These are phyloP conservation scores for Fusarium beomiforme DNA, from an alignment of 2,329 filamentous ascomycete genomes.

Conservation along the genomic window DNA sequence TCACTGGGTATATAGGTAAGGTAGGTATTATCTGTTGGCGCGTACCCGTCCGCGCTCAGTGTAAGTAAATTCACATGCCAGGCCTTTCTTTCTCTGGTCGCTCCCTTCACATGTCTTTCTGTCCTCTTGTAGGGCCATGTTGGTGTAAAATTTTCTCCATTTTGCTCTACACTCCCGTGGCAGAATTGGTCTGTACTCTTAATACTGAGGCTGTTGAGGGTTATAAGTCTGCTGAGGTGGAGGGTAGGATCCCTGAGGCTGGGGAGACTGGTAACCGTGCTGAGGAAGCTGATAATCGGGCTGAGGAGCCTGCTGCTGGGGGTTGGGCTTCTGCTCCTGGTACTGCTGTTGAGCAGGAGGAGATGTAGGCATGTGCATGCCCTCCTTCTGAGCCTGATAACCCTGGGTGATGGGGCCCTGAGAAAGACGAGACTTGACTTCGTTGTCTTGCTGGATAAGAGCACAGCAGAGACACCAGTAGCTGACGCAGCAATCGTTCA, in stretches of 20 bases:
- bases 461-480: conserved; percentile 68
- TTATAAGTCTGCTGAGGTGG: conserved; percentile 39
- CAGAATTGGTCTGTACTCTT: not conserved
- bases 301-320: conserved; percentile 25
- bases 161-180: not conserved
- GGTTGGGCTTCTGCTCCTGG: conserved; percentile 15
- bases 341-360: conserved; percentile 23
- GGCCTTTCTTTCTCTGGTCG: not conserved
- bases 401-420: conserved; percentile 45
- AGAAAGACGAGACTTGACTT: conserved; percentile 51
- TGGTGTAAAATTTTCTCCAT: not conserved
- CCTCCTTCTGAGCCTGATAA: conserved; percentile 51
- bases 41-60: conserved; percentile 24
- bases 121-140: conserved; percentile 11
- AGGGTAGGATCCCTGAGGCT: conserved; percentile 37
- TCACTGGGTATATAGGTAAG: conserved; percentile 45
- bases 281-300: conserved; percentile 31
- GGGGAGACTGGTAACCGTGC: conserved; percentile 34
- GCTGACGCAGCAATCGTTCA: conserved; percentile 61
- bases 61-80: conserved; percentile 2
- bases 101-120: not conserved
- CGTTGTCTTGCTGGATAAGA: conserved; percentile 68
- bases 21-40: conserved; percentile 40
- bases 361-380: conserved; percentile 49
- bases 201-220: conserved; percentile 41